Base-by-base conservation (phyloP, 1,139 yeast genomes). In the Yamadazyma dendronema region DNA sequence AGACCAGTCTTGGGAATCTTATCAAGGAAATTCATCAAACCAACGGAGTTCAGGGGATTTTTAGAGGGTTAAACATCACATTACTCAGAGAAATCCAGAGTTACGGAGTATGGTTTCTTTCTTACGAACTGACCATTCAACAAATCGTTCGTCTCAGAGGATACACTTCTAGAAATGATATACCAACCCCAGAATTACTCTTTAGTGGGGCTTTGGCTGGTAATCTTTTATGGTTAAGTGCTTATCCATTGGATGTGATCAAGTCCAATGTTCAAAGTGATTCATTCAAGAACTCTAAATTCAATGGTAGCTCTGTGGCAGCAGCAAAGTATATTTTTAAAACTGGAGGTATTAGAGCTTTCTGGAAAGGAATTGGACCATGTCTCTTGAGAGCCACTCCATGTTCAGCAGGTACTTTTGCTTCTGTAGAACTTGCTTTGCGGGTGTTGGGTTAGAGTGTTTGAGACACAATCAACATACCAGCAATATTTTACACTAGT, bases 51-150 rank as follows among this genome's bases (percentile, higher is more conserved):
- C 49, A 49, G 8, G 88, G 86, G 0, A 50, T 83, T 2, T 81
- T 72, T 49, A 62, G 90, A 40, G 90, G 90, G 0, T 63, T 68
- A 21, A 60, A 68, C 5, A 72, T 84, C 37, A 84, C 94, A 0
- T 51, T 81, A 2, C 37, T 77, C 3, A 67, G 94, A 46, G 95
- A 85, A 52, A 68, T 80, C 8, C 94, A 85, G 54, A 90, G 92
- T 0, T 84, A 84, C 50, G 95, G 95, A 12, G 80, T 83, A 12
- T 85, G 94, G 94, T 85, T 85, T 49, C 61, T 82, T 42, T 70
- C 89, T 0, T 85, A 81, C 55, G 95, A 85, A 53, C 69, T 66
- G 30, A 59, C 84, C 37, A 77, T 84, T 51, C 65, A 64, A 34
- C 56, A 59, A 36, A 64, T 77, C 14, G 58, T 65, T 25, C 52